These are phyloP conservation scores for Protostelium mycophagum DNA, from an alignment of 78 protist genomes.

Conservation along the genomic window DNA sequence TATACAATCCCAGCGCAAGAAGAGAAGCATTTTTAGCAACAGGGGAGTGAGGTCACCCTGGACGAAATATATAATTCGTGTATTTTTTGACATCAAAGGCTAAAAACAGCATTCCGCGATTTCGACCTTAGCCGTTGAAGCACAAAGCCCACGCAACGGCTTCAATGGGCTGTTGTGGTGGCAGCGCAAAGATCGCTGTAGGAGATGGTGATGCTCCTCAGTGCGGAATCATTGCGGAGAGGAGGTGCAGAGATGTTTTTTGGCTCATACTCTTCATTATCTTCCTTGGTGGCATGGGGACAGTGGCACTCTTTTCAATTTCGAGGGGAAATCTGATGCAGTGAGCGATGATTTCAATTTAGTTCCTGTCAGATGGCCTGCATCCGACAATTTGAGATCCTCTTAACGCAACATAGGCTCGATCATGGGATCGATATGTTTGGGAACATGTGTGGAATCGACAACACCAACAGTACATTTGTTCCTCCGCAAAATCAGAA, in stretches of 20 bases:
- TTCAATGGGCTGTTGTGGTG: too few relatives aligned
- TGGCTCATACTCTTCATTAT: slow-evolving; percentile 62
- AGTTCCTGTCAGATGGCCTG: background rate
- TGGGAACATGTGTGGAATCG: background rate
- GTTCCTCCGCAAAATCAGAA: background rate
- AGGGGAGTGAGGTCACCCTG: too few relatives aligned
- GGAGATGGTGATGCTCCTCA: background rate
- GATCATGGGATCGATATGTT: background rate
- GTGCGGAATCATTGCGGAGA: background rate
- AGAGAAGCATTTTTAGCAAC: too few relatives aligned
- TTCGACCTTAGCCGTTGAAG: too few relatives aligned
- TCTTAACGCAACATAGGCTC: too few relatives aligned
- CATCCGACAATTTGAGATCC: too few relatives aligned
- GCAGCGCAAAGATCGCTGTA: background rate
- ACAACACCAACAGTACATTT: background rate
- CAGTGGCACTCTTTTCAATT: slow-evolving; percentile 34
- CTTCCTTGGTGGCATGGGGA: slow-evolving; percentile 81
- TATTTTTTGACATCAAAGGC: too few relatives aligned
- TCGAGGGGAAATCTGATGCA: slow-evolving; percentile 61
- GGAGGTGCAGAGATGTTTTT: slow-evolving; percentile 60
- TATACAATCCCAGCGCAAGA: too few relatives aligned
- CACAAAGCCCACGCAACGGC: too few relatives aligned
- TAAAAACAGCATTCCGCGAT: too few relatives aligned
- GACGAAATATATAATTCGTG: too few relatives aligned
- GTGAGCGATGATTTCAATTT: background rate